Percentiles rank a stretch among this genome's conserved stretches.
Conservation (phyloP, 1,139 yeast genomes). For the Kluyveromyces sp. region DNA sequence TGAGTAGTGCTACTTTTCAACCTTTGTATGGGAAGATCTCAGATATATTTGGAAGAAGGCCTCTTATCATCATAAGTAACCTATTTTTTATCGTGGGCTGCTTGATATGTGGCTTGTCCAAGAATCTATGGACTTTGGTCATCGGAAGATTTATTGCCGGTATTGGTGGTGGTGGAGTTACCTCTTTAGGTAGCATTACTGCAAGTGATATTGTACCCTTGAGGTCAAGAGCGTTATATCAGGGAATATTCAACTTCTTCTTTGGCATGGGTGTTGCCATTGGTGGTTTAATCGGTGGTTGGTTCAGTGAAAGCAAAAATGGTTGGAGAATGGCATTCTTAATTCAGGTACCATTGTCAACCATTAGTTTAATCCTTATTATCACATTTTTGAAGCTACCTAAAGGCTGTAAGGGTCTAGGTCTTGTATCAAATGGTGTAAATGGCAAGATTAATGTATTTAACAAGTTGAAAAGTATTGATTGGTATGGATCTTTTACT, state of each 20-base stretch:
- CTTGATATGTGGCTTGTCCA: constrained; percentile 43
- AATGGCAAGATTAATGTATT: constrained; percentile 16
- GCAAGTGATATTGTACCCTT: constrained; percentile 52
- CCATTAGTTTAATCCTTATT: constrained; percentile 30
- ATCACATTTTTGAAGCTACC: constrained; percentile 33
- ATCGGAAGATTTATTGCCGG: constrained; percentile 57
- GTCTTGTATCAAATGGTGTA: constrained; percentile 14
- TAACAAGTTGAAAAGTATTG: constrained; percentile 51
- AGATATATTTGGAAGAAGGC: constrained; percentile 76
- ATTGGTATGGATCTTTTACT: constrained; percentile 60
- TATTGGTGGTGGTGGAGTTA: constrained; percentile 59
- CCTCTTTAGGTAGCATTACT: constrained; percentile 47
- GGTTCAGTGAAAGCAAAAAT: constrained; percentile 38
- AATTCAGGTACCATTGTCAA: constrained; percentile 52
- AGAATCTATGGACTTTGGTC: constrained; percentile 50
- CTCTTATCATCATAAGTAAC: constrained; percentile 43
- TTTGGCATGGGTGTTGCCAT: constrained; percentile 65
- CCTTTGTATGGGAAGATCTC: constrained; percentile 82
- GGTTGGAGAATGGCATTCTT: constrained; percentile 76
- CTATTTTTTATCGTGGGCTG: constrained; percentile 48
- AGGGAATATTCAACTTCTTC: constrained; percentile 55
- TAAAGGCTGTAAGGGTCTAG: constrained; percentile 32
- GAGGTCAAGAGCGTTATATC: constrained; percentile 51
- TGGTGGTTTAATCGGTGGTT: constrained; percentile 57
- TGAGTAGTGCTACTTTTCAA: constrained; percentile 58